These are phyloP conservation scores for Trypanosoma cruzi DNA, from an alignment of 208 protist genomes.

Conservation along the genomic window DNA sequence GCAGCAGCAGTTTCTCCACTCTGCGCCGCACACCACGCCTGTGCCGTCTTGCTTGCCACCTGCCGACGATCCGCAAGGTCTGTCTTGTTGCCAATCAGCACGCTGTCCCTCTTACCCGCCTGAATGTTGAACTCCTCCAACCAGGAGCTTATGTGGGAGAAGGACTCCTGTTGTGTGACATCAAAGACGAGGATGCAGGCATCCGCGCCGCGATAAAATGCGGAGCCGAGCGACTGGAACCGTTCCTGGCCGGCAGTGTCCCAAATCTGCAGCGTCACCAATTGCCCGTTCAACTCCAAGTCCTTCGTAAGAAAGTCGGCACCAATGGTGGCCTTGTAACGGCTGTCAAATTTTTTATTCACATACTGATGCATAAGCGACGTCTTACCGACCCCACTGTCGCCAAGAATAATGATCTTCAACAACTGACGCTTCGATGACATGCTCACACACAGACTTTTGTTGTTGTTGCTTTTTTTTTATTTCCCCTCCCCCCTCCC, in stretches of 20 bases:
- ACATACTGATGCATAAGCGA: constrained; percentile 94
- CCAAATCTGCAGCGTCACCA: constrained; percentile 98
- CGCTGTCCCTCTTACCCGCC: constrained; percentile 96
- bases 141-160: constrained; percentile 95
- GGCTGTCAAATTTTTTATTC: constrained; percentile 91
- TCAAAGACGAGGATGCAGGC: constrained; percentile 95
- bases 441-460: neutral
- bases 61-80: constrained; percentile 96
- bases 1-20: constrained; percentile 21
- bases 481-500: neutral
- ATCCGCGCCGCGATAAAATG: constrained; percentile 99
- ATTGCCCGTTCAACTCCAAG: constrained; percentile 95
- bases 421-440: constrained; percentile 86
- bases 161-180: constrained; percentile 85
- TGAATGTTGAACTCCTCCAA: constrained; percentile 98
- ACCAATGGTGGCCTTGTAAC: constrained; percentile 99
- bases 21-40: constrained; percentile 96
- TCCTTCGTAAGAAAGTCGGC: constrained; percentile 99
- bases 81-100: constrained; percentile 99
- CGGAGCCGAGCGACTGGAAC: constrained; percentile 98
- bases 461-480: neutral
- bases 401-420: constrained; percentile 95
- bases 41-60: constrained; percentile 92
- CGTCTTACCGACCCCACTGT: constrained; percentile 93
- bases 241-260: constrained; percentile 98